Base-by-base conservation (phyloP, 2,329 filamentous ascomycete genomes). In the Alternaria ethzedia region DNA sequence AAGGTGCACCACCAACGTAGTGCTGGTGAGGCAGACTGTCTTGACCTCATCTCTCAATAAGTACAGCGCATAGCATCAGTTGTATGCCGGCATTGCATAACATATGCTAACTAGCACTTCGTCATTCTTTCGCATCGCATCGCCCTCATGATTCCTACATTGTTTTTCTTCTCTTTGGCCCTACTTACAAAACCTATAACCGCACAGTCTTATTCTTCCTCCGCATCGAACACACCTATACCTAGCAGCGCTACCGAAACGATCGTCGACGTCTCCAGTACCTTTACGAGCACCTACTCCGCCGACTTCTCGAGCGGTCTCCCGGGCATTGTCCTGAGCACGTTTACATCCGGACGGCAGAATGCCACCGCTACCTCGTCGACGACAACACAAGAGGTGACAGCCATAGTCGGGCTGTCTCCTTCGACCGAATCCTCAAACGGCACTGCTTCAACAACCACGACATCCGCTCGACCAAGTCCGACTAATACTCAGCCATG, bases 401-500 rank as follows among this genome's bases (percentile, higher is more conserved):
- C 70, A 52, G 69, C 61, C 55, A 70, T 74, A 66, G 67, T 68
- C 57, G 69, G 70, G 44, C 32, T 62, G 25, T 21, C 57, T 15
- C 61, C 65, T 32, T 57, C 64, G 32, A 66, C 63, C 26, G 28
- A 57, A 13, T 65, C 64, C n/a, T 52, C 41, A 10, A 66, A 65
- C 20, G 61, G 57, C 20, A 66, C 68, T 2, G 55, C 17, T 36
- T 64, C 67, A 54, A 26, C 64, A 7, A 66, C 59, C 21, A 62
- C 67, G 2, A 59, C 66, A 36, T n/a, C 32, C 10, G 32, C 52
- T 50, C 60, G 30, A 12, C 54, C 70, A 36, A 68, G 57, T 17
- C 65, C 69, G 7, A 65, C 70, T 11, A 78, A 79, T 36, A 75
- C 68, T 3, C 75, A 70, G 47, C 69, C 72, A 20, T 80, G 78